Conservation (phyloP, 306 rosid species). For the Vicia villosa region DNA sequence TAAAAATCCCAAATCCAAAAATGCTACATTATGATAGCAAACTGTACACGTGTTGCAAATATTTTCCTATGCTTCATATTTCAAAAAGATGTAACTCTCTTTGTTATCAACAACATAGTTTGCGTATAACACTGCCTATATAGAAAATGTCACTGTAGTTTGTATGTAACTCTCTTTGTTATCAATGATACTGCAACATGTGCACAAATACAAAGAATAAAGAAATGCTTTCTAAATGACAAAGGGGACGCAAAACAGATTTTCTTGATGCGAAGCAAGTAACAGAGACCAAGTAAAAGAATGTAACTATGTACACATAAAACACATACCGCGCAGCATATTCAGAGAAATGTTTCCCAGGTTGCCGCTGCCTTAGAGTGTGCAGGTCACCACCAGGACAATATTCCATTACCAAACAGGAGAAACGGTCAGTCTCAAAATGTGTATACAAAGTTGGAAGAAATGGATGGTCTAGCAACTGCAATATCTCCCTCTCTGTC, state of each 20-base stretch:
- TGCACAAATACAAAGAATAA: constrained; percentile 23
- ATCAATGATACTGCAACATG: constrained; percentile 4
- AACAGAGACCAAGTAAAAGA: constrained; percentile 23
- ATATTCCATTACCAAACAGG: constrained; percentile 97
- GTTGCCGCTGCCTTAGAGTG: constrained; percentile 97
- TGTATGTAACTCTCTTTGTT: no score
- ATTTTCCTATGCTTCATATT: not conserved
- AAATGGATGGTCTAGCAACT: constrained; percentile 98
- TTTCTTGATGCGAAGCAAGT: not conserved
- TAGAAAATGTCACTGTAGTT: not conserved
- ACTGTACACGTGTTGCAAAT: not conserved
- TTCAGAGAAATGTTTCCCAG: constrained; percentile 97
- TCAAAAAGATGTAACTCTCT: not conserved
- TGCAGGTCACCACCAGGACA: constrained; percentile 99
- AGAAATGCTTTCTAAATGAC: not conserved
- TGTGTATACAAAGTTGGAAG: constrained; percentile 95
- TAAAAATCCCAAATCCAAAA: not conserved
- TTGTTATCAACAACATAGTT: not conserved
- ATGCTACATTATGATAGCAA: not conserved
- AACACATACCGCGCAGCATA: constrained; percentile 94
- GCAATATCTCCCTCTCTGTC: constrained; percentile 95
- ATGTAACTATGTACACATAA: constrained; percentile 24
- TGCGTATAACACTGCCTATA: not conserved
- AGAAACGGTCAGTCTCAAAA: constrained; percentile 95
- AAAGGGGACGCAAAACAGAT: constrained; percentile 8